These are phyloP conservation scores for Fusarium incarnatum DNA, from an alignment of 2,329 filamentous ascomycete genomes.

Conservation along the genomic window DNA sequence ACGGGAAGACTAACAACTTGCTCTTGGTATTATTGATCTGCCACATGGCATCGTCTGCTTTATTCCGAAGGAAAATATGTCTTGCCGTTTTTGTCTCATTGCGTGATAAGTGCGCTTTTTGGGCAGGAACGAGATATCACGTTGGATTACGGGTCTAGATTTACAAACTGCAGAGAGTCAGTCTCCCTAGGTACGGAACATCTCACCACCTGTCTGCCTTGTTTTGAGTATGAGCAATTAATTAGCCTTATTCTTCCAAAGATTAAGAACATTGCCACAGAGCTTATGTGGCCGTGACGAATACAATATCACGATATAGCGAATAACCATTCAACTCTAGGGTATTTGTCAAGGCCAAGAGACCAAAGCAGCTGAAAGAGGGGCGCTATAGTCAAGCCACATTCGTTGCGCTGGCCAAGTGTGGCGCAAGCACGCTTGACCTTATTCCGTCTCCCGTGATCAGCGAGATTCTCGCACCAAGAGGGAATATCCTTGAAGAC, in stretches of 20 bases:
- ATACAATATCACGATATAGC: not conserved
- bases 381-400: conserved; percentile 11
- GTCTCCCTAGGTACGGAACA: no score
- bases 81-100: not conserved
- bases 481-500: conserved; percentile 30
- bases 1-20: conserved; percentile 27
- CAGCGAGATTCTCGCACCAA: not conserved
- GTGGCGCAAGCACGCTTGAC: conserved; percentile 22
- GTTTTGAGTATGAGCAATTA: no score
- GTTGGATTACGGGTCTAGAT: conserved; percentile 10
- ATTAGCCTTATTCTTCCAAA: not conserved
- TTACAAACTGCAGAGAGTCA: no score
- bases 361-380: conserved; percentile 37
- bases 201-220: no score
- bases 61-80: conserved; percentile 2
- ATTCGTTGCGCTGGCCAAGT: conserved; percentile 10
- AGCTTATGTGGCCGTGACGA: conserved; percentile 30
- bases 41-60: conserved; percentile 42
- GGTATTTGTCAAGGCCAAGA: conserved; percentile 6
- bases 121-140: conserved; percentile 21
- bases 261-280: conserved; percentile 20
- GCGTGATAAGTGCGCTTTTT: conserved; percentile 14
- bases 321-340: conserved; percentile 9
- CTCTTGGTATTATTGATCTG: conserved; percentile 14
- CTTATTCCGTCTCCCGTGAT: conserved; percentile 8